Evolutionary conservation across 2,329 filamentous ascomycete genomes (phyloP), one percentile per base, ranked within the genome.

Genomic region (Cryphonectria carpinicola): DNA sequence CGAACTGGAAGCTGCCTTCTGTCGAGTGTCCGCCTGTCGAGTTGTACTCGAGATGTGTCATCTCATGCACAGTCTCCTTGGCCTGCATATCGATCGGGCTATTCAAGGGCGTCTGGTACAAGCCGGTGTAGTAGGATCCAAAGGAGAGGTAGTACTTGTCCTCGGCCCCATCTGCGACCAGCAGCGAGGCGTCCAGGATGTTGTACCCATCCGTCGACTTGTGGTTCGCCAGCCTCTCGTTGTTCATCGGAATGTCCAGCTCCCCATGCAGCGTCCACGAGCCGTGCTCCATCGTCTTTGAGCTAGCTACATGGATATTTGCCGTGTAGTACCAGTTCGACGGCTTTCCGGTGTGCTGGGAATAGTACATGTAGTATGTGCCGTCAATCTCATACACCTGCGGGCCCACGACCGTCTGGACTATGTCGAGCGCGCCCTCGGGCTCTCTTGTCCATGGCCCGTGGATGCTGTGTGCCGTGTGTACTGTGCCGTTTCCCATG

Each of bases 61-160:
- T 68, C 22, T 35, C 43, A n/a, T 39, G 46, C 28, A 35, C 46
- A 14, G 66, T 49, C 1, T 25, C 56, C 25, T 52, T 68, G 25
- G 32, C 17, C 58, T 62, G 32, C 28, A 68, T 58, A n/a, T 52
- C 32, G 28, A 22, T 35, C 22, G 66, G 66, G 43, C 35, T 52
- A 3, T 28, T 13, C 19, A 68, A 58, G 0, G 43, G 43, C 14
- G 66, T 62, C 66, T 84, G 83, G 78, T 86, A 90, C 61, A 90
- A 80, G 73, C 87, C 85, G 6, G 80, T 78, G 88, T 88, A 92
- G 81, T 90, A 91, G 2, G 86, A 88, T 11, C 89, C 89, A 73
- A 90, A 92, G 65, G 83, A 85, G 75, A 87, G 76, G 61, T 83
- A 82, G 68, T 68, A 68, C 41, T 63, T 32, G 43, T 37, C 11